Evolutionary conservation across 306 rosid genomes (phyloP), one percentile per base, ranked within the genome.

Genomic region (Citrullus amarus): DNA sequence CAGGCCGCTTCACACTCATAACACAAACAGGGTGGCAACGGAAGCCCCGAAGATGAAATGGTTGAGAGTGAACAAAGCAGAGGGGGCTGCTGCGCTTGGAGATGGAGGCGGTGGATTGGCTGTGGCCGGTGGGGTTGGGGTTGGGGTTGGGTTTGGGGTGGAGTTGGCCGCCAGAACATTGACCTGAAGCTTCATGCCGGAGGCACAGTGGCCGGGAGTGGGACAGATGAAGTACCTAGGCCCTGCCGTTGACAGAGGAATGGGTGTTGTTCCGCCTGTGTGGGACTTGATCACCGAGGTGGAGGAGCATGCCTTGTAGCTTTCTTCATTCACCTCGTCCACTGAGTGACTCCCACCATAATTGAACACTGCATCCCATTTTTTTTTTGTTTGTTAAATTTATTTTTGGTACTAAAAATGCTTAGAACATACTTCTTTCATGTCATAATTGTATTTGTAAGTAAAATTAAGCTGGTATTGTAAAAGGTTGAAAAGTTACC

Each of bases 161-260:
- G 82, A 9, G 22, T 46, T 50, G 17, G 92, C 73, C 9, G 89
- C 96, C 13, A n/a, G 78, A 8, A 86, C 95, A 38, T 36, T 81
- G 70, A 93, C 28, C 30, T 20, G 0, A 4, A 93, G 89, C 78
- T 91, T 93, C 98, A 85, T 85, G 72, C 98, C 97, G 4, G 8
- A 6, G 4, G 1, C 0, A 74, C 96, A 91, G 81, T 93, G 95
- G 20, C 89, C 87, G 20, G 72, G 0, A 0, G 81, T 75, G 1
- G 96, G 90, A 78, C 98, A 91, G 4, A 87, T 46, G 87, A 82
- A 93, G 87, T 88, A 88, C 65, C 2, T 9, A 2, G 79, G 59
- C 2, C 98, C 96, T 0, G 85, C 0, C 5, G 53, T 0, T 0
- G 80, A 0, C 25, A 93, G 81, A n/a, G 78, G 0, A 74, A 93